Evolutionary conservation across 345 rosid genomes (phyloP).

Genomic region (Sapria himalayana): DNA sequence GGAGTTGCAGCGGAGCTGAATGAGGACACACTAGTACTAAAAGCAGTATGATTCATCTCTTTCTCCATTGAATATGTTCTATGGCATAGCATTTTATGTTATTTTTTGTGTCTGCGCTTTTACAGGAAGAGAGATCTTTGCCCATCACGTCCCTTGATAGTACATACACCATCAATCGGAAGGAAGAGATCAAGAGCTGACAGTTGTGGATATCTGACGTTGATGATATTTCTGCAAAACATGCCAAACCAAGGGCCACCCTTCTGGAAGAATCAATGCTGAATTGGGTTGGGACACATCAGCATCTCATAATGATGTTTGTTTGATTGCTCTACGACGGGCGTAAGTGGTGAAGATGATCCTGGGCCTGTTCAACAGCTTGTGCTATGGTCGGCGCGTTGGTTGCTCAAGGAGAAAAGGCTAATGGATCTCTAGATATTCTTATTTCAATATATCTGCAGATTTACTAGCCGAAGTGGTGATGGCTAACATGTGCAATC

Average conservation of each 20-base stretch:
- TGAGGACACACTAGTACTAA: too few relatives aligned
- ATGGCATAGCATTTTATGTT: too few relatives aligned
- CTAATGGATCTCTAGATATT: constrained; percentile 62
- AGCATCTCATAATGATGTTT: constrained; percentile 22
- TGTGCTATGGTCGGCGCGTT: constrained; percentile 75
- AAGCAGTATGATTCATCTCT: too few relatives aligned
- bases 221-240: constrained; percentile 39
- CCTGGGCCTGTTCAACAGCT: constrained; percentile 79
- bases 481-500: constrained; percentile 81
- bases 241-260: constrained; percentile 35
- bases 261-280: constrained; percentile 37
- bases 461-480: constrained; percentile 96
- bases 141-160: constrained; percentile 18
- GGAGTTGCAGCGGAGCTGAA: too few relatives aligned
- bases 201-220: constrained; percentile 24
- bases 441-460: constrained; percentile 79
- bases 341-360: constrained; percentile 27
- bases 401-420: constrained; percentile 95
- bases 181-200: constrained; percentile 52
- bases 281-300: constrained; percentile 19
- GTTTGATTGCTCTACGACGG: constrained; percentile 21
- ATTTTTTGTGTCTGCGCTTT: too few relatives aligned
- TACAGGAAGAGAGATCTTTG: constrained; percentile 33
- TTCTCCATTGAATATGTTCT: too few relatives aligned
- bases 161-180: constrained; percentile 15